Base-by-base conservation (phyloP, 2,329 filamentous ascomycete species). In the Penicillium sclerotigenum region DNA sequence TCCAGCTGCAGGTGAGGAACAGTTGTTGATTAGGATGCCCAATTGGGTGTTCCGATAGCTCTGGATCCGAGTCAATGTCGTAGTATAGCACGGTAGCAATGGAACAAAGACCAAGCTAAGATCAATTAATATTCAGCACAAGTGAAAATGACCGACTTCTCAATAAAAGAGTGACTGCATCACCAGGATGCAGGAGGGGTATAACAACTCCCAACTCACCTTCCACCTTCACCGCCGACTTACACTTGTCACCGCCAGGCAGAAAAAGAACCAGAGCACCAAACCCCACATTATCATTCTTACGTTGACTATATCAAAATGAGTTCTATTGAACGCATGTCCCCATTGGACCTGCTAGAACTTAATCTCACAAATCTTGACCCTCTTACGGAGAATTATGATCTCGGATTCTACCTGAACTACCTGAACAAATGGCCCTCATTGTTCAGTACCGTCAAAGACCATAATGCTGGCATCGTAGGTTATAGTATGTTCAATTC, bases 401-500 rank as follows among this genome's bases (percentile, higher is more conserved):
- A 96, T 73, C 83, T 96, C 62, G 85, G 86, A 60, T 99, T 97
- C 79, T 99, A 99, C 78, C 84, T 97, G 57, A 90, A 95, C 69
- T 99, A 99, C 76, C 86, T 96, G 62, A 91, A 91, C 51, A 91
- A 90, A 80, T 99, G 94, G 94, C 94, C 94, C 1, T 88, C 91
- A 26, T 83, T 97, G 41, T 97, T 97, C 78, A 91, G 91, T 71
- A 90, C 96, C 16, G 91, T 95, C 57, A 90, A 96, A 72, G 90
- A 93, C 63, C 83, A 85, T 53, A 82, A 88, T 60, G 91, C 91
- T n/a, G 88, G 91, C 60, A 93, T 97, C 55, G 88, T 96, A 63
- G 94, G 90, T 53, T 99, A 99, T 76, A 95, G 92, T 96, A 82
- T 55, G 85, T 77, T 34, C 47, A 59, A 36, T 22, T 16, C 26